phyloP scores from a whole-genome alignment of 306 rosid genomes.

The Quercus ilex region DNA sequence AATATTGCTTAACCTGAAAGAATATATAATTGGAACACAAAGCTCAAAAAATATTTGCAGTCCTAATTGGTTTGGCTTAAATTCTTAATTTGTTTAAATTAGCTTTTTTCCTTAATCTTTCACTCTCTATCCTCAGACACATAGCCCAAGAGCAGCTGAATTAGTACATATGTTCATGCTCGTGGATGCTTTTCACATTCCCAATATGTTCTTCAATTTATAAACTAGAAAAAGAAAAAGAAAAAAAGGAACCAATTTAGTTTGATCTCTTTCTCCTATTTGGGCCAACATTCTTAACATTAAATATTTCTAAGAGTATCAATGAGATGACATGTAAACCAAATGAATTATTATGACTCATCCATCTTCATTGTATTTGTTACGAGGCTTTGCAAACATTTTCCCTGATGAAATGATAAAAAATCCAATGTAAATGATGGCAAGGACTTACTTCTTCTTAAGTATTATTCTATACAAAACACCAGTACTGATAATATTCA shows the following conservation, averaged over 20 bases:
- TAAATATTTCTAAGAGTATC: neutral
- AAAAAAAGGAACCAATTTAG: neutral
- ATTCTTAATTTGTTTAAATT: neutral
- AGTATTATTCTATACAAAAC: slow-evolving; percentile 87
- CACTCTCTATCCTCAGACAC: neutral
- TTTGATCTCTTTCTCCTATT: neutral
- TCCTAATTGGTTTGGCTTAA: neutral
- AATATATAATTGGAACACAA: slow-evolving; percentile 23
- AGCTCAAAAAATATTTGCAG: neutral
- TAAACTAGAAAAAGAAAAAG: neutral
- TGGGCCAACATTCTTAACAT: neutral
- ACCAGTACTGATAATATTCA: slow-evolving; percentile 91
- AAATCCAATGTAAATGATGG: neutral
- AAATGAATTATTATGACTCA: neutral
- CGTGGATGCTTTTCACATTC: neutral
- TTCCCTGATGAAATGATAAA: neutral
- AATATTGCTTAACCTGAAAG: slow-evolving; percentile 85
- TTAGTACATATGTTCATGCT: neutral
- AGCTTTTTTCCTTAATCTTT: neutral
- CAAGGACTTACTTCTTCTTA: slow-evolving; percentile 57
- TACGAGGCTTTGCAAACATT: neutral
- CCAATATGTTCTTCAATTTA: neutral
- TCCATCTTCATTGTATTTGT: neutral
- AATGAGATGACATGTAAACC: neutral
- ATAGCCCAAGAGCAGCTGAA: neutral